Evolutionary conservation across 2,329 filamentous ascomycete genomes (phyloP), one percentile per base, ranked within the genome.

Genomic region (Neurospora sp.): DNA sequence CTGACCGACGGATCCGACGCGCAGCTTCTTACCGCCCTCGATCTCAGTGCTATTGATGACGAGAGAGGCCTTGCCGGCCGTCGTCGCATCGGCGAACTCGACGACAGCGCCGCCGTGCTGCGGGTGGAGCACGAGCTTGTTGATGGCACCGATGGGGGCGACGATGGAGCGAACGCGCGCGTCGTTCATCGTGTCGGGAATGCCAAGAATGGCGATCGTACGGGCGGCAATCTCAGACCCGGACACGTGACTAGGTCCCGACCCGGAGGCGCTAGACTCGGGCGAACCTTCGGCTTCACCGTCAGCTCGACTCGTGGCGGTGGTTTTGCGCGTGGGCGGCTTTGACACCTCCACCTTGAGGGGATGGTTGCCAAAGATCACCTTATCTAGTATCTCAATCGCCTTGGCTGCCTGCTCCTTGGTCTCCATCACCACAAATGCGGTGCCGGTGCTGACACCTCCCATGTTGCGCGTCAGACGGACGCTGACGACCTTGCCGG

Each of bases 141-240:
- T 84, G 33, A 97, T 84, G 1, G 85, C 80, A 0, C 93, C 93
- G 65, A 89, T 85, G 1, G 88, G 85, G 74, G 93, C 90, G 8
- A 91, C 88, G 2, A 96, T 82, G 0, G 89, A 85, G 65, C 88
- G 88, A 69, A 99, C 88, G 38, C 94, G 92, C 1, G 91, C 88
- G 76, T 97, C 92, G 73, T 96, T 97, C 76, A 98, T 88, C 0
- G 94, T 98, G 77, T 98, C 96, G 0, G 96, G 93, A 1, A 99
- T 83, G 72, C 94, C 91, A 80, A 97, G 87, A 37, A 99, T 83
- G 10, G 90, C 91, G 67, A 98, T 85, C 0, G 92, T 96, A 68
- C 93, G 89, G 67, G 89, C 87, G 38, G 83, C 80, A 23, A 87
- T 85, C 17, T 88, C 84, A 6, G 78, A 79, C 8, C 81, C 79